Base-by-base conservation (phyloP, 805 yeast genomes). In the Candida taoyuanica region DNA sequence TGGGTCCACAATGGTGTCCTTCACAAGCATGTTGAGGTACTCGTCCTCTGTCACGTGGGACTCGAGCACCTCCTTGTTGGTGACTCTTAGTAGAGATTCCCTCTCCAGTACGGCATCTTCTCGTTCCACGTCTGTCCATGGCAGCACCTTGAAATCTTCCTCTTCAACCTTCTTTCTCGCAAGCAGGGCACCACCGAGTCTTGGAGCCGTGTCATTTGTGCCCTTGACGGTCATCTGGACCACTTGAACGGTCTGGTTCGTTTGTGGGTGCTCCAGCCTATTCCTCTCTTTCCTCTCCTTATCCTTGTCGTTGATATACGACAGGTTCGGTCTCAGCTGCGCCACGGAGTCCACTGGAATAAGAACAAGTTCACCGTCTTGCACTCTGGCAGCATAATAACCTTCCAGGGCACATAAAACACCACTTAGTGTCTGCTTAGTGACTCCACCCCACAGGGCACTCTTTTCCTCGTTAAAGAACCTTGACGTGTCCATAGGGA, bases 271-370 rank as follows among this genome's bases (percentile, higher is more conserved):
- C 6, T 61, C 49, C 29, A 70, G 71, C 32, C 67, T 67, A 35
- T 61, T 64, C 26, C 61, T 54, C 52, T 68, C 64, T 40, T 67
- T 71, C 38, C 63, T 70, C 40, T 65, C 65, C 41, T 70, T 75
- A 43, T 62, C 55, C 38, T 70, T 63, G 29, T 71, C 78, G 56
- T 88, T 95, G 30, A 88, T 76, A 55, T 89, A 85, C 47, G 72
- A 74, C 63, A 93, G 86, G 50, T 74, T 73, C 3, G 97, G 93
- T 48, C 96, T 72, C 43, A 93, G 59, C 59, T 91, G 97, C 0
- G 82, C 75, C 0, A 84, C 75, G 16, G 77, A 70, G 25, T 76
- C 73, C 2, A 89, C 67, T 1, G 91, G 85, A 1, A 75, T 60
- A 43, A 91, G 58, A 34, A 84, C 76, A 7, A 87, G 52, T 49